A percentile compares a stretch with the other conserved stretches of the same genome.
Evolutionary conservation across 148 eudicot genomes (phyloP).

Genomic region (Dianthus caryophyllus): DNA sequence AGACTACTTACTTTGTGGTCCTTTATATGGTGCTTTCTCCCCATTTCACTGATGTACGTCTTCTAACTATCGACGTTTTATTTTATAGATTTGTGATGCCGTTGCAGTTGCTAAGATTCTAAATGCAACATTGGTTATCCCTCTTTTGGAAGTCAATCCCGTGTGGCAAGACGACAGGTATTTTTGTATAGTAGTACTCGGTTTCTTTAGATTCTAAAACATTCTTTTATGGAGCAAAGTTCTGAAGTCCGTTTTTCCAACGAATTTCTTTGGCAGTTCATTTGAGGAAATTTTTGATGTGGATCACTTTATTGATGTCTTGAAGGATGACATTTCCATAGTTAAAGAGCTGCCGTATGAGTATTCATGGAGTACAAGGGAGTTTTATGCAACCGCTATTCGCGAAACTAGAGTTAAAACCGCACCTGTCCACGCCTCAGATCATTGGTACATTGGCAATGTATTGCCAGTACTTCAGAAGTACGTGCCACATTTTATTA

Average conservation of each 20-base stretch:
- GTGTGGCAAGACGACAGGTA: constrained; percentile 98
- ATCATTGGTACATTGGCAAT: constrained; percentile 81
- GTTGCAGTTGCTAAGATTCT: constrained; percentile 95
- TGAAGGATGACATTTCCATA: constrained; percentile 80
- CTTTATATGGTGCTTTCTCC: no score
- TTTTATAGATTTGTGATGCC: constrained; percentile 84
- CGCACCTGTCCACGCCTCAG: constrained; percentile 98
- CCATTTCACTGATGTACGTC: not conserved
- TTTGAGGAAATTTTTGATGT: constrained; percentile 92
- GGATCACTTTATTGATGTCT: constrained; percentile 78
- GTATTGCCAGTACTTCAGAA: constrained; percentile 74
- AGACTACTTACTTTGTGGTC: no score
- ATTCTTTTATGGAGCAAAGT: constrained; percentile 11
- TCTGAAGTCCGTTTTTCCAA: constrained; percentile 3
- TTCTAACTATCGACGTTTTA: not conserved
- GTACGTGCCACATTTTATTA: constrained; percentile 31
- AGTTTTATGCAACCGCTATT: constrained; percentile 78
- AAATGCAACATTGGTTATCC: constrained; percentile 92
- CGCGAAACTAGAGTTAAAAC: constrained; percentile 85
- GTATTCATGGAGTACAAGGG: constrained; percentile 93
- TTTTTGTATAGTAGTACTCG: not conserved
- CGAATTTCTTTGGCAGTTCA: constrained; percentile 45
- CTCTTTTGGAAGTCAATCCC: constrained; percentile 95
- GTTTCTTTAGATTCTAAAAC: constrained; percentile 14
- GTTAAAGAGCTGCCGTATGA: constrained; percentile 84